Evolutionary conservation across 2,329 filamentous ascomycete species (phyloP), one percentile per base, ranked within the genome.

Genomic region (Emergomyces orientalis): DNA sequence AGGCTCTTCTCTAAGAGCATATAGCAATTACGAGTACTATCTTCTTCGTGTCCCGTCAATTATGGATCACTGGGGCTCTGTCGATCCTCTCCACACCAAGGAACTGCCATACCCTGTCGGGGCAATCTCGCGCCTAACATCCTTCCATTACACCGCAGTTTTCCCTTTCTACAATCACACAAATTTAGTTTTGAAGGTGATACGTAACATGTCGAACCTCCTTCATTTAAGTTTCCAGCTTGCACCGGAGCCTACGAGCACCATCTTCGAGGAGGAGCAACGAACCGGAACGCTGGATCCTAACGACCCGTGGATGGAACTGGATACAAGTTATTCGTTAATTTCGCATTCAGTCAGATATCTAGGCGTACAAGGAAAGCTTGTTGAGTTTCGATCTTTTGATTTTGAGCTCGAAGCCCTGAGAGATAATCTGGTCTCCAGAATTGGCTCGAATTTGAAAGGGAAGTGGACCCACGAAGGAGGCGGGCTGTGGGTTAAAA

Each of bases 1-100:
- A 75, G 88, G 88, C 9, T 90, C 88, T 0, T 90, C 85, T 4
- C 81, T 88, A n/a, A 81, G 81, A 63, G 87, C 85, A 6, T 92
- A 90, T 74, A 82, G 82, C 56, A 86, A 84, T 3, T 88, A 90
- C 71, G 86, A 90, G 68, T 90, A 87, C 74, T 89, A 87, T 69
- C 78, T 86, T 43, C 84, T 85, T 54, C 78, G 80, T 1, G 82
- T 87, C 7, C 87, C 85, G 0, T 86, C 86, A 17, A 79, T 89
- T 62, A 75, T 89, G 1, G 78, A 79, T 27, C 78, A 69, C 62
- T 76, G 74, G 74, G 72, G 67, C 71, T 68, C 64, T 64, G 68
- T 77, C 65, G 64, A 68, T 45, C 51, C 65, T 30, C 39, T 58
- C 27, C 45, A 65, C 27, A 57, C 62, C 45, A 49, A 62, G 30